Evolutionary conservation across 495 filamentous ascomycete genomes (phyloP).

Genomic region (Podospora didyma): DNA sequence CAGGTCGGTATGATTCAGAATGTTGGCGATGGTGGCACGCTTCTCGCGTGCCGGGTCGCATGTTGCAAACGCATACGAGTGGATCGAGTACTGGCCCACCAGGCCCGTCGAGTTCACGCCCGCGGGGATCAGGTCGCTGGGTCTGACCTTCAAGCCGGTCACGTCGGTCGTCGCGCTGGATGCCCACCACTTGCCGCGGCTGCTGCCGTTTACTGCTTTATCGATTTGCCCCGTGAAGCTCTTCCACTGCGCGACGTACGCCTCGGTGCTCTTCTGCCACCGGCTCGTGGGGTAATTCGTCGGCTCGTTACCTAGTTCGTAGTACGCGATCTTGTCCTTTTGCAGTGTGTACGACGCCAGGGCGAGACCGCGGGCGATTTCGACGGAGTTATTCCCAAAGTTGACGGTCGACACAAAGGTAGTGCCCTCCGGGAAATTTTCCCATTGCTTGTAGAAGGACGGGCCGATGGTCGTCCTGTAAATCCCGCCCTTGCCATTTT

Average conservation of each 20-base stretch:
- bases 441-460: conserved; percentile 18
- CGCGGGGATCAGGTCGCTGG: conserved; percentile 20
- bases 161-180: conserved; percentile 19
- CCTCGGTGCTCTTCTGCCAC: conserved; percentile 15
- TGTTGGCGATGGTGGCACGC: conserved; percentile 23
- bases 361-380: conserved; percentile 14
- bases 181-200: conserved; percentile 17
- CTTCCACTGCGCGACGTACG: conserved; percentile 18
- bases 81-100: conserved; percentile 27
- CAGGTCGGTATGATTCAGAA: conserved; percentile 24
- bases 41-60: conserved; percentile 25
- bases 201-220: neutral
- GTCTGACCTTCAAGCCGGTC: conserved; percentile 15
- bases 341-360: conserved; percentile 12
- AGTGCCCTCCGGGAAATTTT: conserved; percentile 19
- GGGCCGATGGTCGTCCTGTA: conserved; percentile 19
- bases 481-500: conserved; percentile 20
- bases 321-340: conserved; percentile 18
- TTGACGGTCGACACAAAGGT: conserved; percentile 20
- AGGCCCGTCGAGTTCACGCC: conserved; percentile 18
- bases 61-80: conserved; percentile 30
- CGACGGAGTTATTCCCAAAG: conserved; percentile 20
- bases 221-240: conserved; percentile 12
- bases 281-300: conserved; percentile 20
- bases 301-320: conserved; percentile 23